Conservation (phyloP, 192 early-diverging fungal genomes). For the Entomortierella lignicola region DNA sequence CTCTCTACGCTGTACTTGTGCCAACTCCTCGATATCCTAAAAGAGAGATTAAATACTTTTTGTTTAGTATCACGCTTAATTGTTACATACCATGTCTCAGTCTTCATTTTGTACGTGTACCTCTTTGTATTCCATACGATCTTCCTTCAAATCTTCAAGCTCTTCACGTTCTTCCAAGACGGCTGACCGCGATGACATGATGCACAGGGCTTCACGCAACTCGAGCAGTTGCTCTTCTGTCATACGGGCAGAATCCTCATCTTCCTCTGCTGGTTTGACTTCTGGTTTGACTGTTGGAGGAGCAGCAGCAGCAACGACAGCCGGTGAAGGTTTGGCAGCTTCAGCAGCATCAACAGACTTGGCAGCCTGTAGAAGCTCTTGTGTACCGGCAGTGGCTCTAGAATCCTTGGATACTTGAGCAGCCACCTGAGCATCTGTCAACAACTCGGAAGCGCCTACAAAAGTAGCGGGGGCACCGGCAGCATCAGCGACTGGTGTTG, state of each 20-base stretch:
- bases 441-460: constrained; percentile 26
- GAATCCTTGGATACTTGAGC: constrained; percentile 33
- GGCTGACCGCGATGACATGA: constrained; percentile 66
- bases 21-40: constrained; percentile 66
- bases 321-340: constrained; percentile 1
- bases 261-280: constrained; percentile 21
- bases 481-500: constrained; percentile 26
- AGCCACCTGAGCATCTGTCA: constrained; percentile 49
- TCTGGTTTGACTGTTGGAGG: constrained; percentile 18
- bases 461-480: constrained; percentile 37
- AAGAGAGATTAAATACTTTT: not conserved
- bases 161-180: constrained; percentile 72
- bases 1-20: constrained; percentile 63
- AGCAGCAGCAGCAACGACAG: constrained; percentile 16
- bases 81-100: no score
- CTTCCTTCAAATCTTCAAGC: constrained; percentile 69
- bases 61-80: no score
- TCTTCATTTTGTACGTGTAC: no score
- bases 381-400: constrained; percentile 18
- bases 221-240: constrained; percentile 68
- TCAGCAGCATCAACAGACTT: constrained; percentile 1
- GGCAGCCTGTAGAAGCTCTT: constrained; percentile 26
- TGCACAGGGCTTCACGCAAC: constrained; percentile 67
- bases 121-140: constrained; percentile 74
- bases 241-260: constrained; percentile 60